Conservation (phyloP, 1,284 basidiomycete genomes). For the Ustilago vetiveriae region DNA sequence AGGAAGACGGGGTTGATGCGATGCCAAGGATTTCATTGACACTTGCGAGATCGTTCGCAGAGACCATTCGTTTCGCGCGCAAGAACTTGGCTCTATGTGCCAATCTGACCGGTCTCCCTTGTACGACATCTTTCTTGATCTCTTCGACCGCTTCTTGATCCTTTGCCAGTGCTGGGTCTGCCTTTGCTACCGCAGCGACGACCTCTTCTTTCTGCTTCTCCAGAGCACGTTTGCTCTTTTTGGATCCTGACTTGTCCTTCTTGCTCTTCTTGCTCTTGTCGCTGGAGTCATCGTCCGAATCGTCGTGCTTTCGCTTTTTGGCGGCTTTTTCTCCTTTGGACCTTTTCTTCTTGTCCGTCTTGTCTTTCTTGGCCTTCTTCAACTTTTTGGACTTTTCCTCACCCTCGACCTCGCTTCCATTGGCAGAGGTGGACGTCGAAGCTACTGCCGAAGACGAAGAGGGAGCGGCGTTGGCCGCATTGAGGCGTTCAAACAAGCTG, state of each 20-base stretch:
- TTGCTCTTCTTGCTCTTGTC: slow-evolving; percentile 40
- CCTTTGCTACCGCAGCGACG: slow-evolving; percentile 16
- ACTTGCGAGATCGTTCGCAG: slow-evolving; percentile 46
- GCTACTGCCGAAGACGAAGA: slow-evolving; percentile 24
- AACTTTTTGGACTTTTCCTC: slow-evolving; percentile 25
- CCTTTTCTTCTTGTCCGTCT: slow-evolving; percentile 34
- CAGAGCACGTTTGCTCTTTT: slow-evolving; percentile 15
- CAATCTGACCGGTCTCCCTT: slow-evolving; percentile 27
- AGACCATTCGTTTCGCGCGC: slow-evolving; percentile 62
- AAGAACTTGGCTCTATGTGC: slow-evolving; percentile 63
- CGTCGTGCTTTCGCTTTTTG: slow-evolving; percentile 42
- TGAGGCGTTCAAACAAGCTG: slow-evolving; percentile 63
- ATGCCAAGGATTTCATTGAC: slow-evolving; percentile 66
- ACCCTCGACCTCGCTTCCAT: slow-evolving; percentile 7
- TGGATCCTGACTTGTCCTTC: slow-evolving; percentile 14
- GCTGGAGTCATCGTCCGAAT: slow-evolving; percentile 12
- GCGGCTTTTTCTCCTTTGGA: slow-evolving; percentile 17
- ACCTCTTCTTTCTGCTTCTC: slow-evolving; percentile 26
- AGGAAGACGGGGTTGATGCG: slow-evolving; percentile 41
- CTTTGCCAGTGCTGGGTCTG: slow-evolving; percentile 15
- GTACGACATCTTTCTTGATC: slow-evolving; percentile 34
- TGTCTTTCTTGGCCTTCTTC: slow-evolving; percentile 31
- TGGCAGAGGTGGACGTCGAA: slow-evolving; percentile 12
- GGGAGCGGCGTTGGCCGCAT: slow-evolving; percentile 52
- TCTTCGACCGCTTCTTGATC: slow-evolving; percentile 30